phyloP scores from a whole-genome alignment of 1,284 basidiomycete genomes.

The Heterobasidion irregulare region DNA sequence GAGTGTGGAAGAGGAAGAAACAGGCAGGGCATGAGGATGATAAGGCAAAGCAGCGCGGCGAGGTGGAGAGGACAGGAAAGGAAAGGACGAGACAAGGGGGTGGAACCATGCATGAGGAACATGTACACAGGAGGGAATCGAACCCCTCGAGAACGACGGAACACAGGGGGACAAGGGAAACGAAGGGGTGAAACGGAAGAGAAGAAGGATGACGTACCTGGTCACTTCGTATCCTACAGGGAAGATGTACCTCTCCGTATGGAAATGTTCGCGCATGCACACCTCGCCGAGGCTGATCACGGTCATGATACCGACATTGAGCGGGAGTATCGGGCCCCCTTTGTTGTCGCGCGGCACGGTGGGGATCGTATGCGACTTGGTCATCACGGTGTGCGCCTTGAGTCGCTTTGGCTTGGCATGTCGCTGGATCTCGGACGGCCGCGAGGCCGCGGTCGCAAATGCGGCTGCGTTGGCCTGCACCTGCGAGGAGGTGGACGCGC shows the following conservation, averaged over 20 bases:
- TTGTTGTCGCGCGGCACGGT: conserved; percentile 64
- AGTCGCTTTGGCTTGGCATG: conserved; percentile 61
- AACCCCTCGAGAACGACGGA: neutral
- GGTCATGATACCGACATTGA: conserved; percentile 78
- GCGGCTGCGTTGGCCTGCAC: neutral
- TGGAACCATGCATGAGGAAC: neutral
- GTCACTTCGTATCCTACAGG: conserved; percentile 78
- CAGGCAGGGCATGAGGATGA: neutral
- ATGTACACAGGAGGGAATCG: neutral
- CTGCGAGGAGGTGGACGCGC: neutral
- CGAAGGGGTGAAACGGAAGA: neutral
- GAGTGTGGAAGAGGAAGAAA: neutral
- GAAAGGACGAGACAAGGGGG: neutral
- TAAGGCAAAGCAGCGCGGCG: neutral
- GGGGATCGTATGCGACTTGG: conserved; percentile 66
- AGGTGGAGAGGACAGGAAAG: neutral
- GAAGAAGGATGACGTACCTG: conserved; percentile 33
- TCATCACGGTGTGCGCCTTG: conserved; percentile 71
- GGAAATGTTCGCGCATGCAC: conserved; percentile 73
- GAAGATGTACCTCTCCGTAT: conserved; percentile 79
- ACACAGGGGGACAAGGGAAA: neutral
- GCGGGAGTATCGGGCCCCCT: conserved; percentile 58
- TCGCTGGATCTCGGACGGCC: conserved; percentile 31
- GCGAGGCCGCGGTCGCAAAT: conserved; percentile 8
- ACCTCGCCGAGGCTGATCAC: conserved; percentile 63